Evolutionary conservation across 345 rosid species (phyloP), one percentile per base, ranked within the genome.

Genomic region (Clarkia xantiana): DNA sequence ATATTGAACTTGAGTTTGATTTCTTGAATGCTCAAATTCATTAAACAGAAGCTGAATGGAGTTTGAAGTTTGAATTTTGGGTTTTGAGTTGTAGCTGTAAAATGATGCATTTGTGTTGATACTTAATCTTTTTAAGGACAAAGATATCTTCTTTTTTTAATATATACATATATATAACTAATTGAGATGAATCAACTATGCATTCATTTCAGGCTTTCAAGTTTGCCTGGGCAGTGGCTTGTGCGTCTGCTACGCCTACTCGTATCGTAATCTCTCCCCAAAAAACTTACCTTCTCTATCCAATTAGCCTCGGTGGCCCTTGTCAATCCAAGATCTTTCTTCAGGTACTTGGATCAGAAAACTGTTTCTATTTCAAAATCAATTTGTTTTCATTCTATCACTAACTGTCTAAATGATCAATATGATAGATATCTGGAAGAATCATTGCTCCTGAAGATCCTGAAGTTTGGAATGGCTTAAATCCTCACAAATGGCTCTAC

Each of bases 361-460:
- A 36, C 10, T 3, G 14, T 23, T 57, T 14, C n/a, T 23, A 10
- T 6, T 3, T 41, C 51, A 43, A 42, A 17, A 16, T 7, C 29
- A 17, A 10, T 10, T 15, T 55, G 29, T 38, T 29, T 14, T 36
- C 40, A 11, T 22, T 10, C 45, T 40, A 11, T 23, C 25, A 14
- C 46, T 29, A 25, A 42, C 44, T 43, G 16, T 14, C 12, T 6
- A 16, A 7, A 42, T 25, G 52, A 52, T 47, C 20, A n/a, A 54
- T 57, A 55, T 40, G 16, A 42, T 61, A 84, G 95, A 75, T 89
- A 55, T 71, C 80, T 36, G 97, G 97, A 41, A 71, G 71, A 47
- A 66, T 90, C 57, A 55, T 75, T 64, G 91, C 94, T 64, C 97
- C 95, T 2, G 34, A 71, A 55, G 82, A 86, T 47, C 97, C 97